Conservation (phyloP, 192 early-diverging fungal species). For the Helicostylum pulchrum region DNA sequence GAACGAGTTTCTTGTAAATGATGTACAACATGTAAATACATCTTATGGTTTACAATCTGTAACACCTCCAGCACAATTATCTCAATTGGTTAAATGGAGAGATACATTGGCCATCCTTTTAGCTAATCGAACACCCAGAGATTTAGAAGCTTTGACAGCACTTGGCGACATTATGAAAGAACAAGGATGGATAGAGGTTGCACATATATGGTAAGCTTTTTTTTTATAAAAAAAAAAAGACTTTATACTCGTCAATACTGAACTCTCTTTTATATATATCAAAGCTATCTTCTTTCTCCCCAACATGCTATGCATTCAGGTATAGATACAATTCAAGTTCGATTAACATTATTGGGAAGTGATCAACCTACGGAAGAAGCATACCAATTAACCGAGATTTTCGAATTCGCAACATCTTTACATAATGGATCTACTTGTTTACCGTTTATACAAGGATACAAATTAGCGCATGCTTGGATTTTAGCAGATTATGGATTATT, state of each 20-base stretch:
- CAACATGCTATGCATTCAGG: conserved; percentile 51
- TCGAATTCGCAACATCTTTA: conserved; percentile 72
- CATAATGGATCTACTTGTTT: conserved; percentile 41
- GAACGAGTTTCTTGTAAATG: conserved; percentile 24
- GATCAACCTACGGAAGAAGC: conserved; percentile 37
- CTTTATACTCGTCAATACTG: neutral
- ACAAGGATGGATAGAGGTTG: conserved; percentile 53
- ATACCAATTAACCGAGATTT: conserved; percentile 78
- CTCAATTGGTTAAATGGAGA: conserved; percentile 65
- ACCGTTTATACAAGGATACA: conserved; percentile 90
- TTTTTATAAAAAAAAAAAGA: conserved; percentile 1
- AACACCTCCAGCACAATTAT: conserved; percentile 3
- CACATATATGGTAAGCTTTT: conserved; percentile 79
- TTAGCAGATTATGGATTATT: conserved; percentile 79
- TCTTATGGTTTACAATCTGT: neutral
- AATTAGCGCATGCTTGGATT: conserved; percentile 77
- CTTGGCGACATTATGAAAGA: conserved; percentile 73
- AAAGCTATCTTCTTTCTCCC: conserved; percentile 31
- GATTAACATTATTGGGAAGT: conserved; percentile 66
- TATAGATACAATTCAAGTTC: conserved; percentile 54
- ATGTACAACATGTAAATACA: conserved; percentile 2
- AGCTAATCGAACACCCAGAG: conserved; percentile 79
- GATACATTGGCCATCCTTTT: conserved; percentile 73
- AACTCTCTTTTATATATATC: neutral
- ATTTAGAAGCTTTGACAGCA: conserved; percentile 61